Evolutionary conservation across 228 moss, liverwort and hornwort genomes (phyloP).

Genomic region (Sphagnum fallax): DNA sequence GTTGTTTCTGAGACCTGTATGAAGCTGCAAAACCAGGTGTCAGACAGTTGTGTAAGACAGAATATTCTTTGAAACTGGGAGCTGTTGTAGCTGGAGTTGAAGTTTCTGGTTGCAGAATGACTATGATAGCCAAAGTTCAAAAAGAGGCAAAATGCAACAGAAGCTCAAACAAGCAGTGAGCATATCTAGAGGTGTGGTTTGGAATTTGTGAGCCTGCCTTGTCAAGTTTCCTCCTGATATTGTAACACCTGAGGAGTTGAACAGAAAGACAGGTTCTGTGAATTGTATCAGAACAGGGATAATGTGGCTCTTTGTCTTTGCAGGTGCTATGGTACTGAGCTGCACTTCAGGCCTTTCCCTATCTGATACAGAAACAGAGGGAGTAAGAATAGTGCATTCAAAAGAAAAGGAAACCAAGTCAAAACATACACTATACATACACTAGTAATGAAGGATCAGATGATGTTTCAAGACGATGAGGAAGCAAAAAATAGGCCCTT

Average conservation of each 20-base stretch:
- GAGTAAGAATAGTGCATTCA: neutral
- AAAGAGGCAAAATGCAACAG: no score
- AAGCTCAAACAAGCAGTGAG: no score
- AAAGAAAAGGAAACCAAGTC: no score
- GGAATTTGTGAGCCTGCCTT: slow-evolving; percentile 23
- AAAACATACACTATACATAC: no score
- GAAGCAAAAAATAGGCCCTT: no score
- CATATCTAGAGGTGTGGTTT: neutral
- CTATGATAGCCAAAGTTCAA: no score
- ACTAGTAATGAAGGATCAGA: no score
- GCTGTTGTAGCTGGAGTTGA: no score
- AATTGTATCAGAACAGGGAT: slow-evolving; percentile 66
- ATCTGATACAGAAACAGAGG: slow-evolving; percentile 29
- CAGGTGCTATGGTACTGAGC: slow-evolving; percentile 60
- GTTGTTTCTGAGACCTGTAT: slow-evolving; percentile 61
- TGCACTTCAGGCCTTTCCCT: slow-evolving; percentile 49
- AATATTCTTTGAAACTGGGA: no score
- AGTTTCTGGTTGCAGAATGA: no score
- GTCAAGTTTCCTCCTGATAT: slow-evolving; percentile 63
- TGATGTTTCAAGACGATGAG: no score
- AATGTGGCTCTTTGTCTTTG: slow-evolving; percentile 49
- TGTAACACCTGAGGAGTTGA: slow-evolving; percentile 44
- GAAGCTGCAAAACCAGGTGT: slow-evolving; percentile 36
- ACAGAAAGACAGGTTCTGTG: slow-evolving; percentile 64
- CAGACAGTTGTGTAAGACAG: no score